These are phyloP conservation scores for Scytalidium lignicola DNA, from an alignment of 2,329 filamentous ascomycete genomes.

Conservation along the genomic window DNA sequence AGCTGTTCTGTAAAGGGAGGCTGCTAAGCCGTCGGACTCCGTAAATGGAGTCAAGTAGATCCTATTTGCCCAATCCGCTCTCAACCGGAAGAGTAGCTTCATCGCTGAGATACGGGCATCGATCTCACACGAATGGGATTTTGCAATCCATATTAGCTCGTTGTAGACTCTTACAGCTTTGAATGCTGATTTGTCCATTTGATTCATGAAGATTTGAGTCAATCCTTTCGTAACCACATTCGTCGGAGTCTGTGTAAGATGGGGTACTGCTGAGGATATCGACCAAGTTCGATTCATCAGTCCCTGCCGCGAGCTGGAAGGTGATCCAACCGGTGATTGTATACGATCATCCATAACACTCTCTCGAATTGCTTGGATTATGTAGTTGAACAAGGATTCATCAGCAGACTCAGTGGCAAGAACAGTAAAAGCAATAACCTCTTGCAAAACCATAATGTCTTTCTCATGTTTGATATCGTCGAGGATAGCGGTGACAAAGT, in stretches of 20 bases:
- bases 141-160: constrained; percentile 58
- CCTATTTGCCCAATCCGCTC: constrained; percentile 74
- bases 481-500: constrained; percentile 57
- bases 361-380: constrained; percentile 46
- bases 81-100: constrained; percentile 74
- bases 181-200: constrained; percentile 58
- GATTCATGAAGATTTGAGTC: constrained; percentile 70
- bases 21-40: constrained; percentile 69
- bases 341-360: constrained; percentile 44
- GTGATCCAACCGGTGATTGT: constrained; percentile 34
- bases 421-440: constrained; percentile 59
- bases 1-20: constrained; percentile 60
- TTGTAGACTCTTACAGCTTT: constrained; percentile 63
- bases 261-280: constrained; percentile 6
- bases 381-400: constrained; percentile 52
- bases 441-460: constrained; percentile 59
- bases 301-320: constrained; percentile 20
- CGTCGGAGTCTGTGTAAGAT: constrained; percentile 45
- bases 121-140: constrained; percentile 53
- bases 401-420: constrained; percentile 58
- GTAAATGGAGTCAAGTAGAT: constrained; percentile 66
- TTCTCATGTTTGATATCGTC: constrained; percentile 56
- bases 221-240: constrained; percentile 69
- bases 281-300: constrained; percentile 14
- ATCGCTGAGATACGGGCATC: constrained; percentile 70